phyloP scores from a whole-genome alignment of 176 grass and related monocot species.

The Juncus effusus region DNA sequence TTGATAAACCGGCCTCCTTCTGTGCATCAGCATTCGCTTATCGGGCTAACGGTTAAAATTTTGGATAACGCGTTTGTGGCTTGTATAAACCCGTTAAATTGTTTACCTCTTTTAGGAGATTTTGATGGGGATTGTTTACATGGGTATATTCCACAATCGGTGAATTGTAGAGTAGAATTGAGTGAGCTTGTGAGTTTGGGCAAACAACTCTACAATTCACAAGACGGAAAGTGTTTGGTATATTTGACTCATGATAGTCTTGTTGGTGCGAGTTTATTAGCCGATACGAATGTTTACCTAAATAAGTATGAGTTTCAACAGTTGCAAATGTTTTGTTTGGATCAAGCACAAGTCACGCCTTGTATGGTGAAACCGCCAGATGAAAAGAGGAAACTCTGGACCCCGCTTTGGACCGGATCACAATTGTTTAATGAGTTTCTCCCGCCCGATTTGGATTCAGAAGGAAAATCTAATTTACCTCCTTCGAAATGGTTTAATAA shows the following conservation, averaged over 20 bases:
- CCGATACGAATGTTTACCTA: slow-evolving; percentile 41
- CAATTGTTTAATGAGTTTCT: slow-evolving; percentile 77
- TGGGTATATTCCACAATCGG: slow-evolving; percentile 80
- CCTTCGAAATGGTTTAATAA: slow-evolving; percentile 59
- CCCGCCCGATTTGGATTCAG: slow-evolving; percentile 42
- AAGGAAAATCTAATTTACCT: slow-evolving; percentile 45
- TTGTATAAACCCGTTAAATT: slow-evolving; percentile 86
- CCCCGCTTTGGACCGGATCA: slow-evolving; percentile 64
- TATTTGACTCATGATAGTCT: slow-evolving; percentile 82
- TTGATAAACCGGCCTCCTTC: slow-evolving; percentile 88
- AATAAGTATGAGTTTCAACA: slow-evolving; percentile 70
- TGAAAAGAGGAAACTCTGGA: not conserved
- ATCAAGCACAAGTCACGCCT: slow-evolving; percentile 19
- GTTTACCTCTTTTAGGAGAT: slow-evolving; percentile 71
- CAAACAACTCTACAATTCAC: slow-evolving; percentile 64
- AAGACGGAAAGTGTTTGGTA: slow-evolving; percentile 77
- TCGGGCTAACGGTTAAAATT: slow-evolving; percentile 64
- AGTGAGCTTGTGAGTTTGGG: slow-evolving; percentile 52
- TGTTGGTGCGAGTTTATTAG: slow-evolving; percentile 56
- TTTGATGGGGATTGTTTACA: slow-evolving; percentile 97
- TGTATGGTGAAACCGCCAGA: slow-evolving; percentile 44
- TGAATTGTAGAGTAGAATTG: slow-evolving; percentile 73
- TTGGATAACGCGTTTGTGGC: slow-evolving; percentile 47
- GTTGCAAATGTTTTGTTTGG: slow-evolving; percentile 59
- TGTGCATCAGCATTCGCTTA: slow-evolving; percentile 86